These are phyloP conservation scores for Chloropicon primus DNA, from an alignment of 139 green algal genomes.

Conservation along the genomic window DNA sequence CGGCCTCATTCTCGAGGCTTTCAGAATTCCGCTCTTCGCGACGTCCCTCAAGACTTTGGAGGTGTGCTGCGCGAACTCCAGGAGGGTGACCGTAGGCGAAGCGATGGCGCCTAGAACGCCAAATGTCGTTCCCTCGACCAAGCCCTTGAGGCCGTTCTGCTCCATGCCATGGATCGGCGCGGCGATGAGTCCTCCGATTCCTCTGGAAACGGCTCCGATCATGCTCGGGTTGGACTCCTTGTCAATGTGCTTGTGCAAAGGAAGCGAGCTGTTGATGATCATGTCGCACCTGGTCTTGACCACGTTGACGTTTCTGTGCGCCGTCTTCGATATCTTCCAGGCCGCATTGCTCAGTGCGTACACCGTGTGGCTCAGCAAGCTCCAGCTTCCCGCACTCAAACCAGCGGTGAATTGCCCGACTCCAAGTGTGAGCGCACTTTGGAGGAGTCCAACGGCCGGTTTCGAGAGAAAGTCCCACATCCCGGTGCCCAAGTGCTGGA, in stretches of 20 bases:
- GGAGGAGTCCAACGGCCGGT: constrained; percentile 8
- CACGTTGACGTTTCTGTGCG: too few relatives aligned
- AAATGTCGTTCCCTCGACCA: background rate
- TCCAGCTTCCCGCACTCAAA: constrained; percentile 11
- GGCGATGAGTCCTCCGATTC: background rate
- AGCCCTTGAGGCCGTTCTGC: background rate
- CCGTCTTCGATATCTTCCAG: constrained; percentile 18
- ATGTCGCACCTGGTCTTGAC: too few relatives aligned
- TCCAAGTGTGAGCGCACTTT: constrained; percentile 8
- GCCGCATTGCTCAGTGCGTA: constrained; percentile 23
- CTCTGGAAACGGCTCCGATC: background rate
- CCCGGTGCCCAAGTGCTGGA: constrained; percentile 14
- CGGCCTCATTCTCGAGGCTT: background rate
- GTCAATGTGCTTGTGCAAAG: too few relatives aligned
- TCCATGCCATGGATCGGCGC: background rate
- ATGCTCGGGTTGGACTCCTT: background rate
- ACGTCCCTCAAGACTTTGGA: background rate
- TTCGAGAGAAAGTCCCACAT: constrained; percentile 27
- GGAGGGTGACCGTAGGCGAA: background rate
- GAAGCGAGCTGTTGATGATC: too few relatives aligned
- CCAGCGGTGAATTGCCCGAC: constrained; percentile 14
- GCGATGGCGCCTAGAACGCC: background rate
- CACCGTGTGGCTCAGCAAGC: constrained; percentile 19
- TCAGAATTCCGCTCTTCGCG: too few relatives aligned
- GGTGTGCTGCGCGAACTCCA: background rate